Percentiles rank a stretch among this genome's conserved stretches.
phyloP scores from a whole-genome alignment of 2,329 filamentous ascomycete genomes.

The Sclerotinia nivalis region DNA sequence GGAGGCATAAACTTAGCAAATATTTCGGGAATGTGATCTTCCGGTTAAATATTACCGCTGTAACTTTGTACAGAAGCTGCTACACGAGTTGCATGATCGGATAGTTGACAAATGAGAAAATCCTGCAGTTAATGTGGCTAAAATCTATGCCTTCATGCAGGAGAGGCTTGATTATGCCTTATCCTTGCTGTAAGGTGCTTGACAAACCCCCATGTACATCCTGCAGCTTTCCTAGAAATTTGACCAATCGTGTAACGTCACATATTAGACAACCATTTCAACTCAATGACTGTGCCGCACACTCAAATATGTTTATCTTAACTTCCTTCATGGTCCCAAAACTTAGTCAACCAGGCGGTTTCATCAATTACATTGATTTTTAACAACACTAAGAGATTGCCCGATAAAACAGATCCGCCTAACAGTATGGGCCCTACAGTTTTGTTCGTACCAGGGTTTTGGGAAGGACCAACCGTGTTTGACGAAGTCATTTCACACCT shows the following conservation, averaged over 20 bases:
- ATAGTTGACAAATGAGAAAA: background rate
- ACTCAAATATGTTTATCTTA: background rate
- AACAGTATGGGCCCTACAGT: slow-evolving; percentile 25
- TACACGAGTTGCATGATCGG: background rate
- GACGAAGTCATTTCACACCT: slow-evolving; percentile 25
- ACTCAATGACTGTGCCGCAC: background rate
- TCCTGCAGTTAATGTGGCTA: background rate
- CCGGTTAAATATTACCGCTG: background rate
- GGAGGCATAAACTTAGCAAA: background rate
- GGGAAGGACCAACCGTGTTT: slow-evolving; percentile 35
- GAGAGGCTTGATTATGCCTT: background rate
- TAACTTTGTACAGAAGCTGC: background rate
- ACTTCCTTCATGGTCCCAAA: background rate
- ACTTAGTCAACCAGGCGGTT: background rate
- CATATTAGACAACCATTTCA: background rate
- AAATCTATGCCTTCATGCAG: background rate
- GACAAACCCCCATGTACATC: background rate
- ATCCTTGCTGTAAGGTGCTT: background rate
- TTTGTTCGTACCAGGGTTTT: slow-evolving; percentile 36
- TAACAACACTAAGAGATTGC: background rate
- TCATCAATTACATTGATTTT: background rate
- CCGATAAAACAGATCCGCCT: background rate
- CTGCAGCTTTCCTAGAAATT: background rate
- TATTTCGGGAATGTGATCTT: background rate
- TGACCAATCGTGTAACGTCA: background rate